A percentile compares a stretch with the other conserved stretches of the same genome.
Evolutionary conservation across 2,329 filamentous ascomycete species (phyloP).

Genomic region (Colletotrichum karsti): DNA sequence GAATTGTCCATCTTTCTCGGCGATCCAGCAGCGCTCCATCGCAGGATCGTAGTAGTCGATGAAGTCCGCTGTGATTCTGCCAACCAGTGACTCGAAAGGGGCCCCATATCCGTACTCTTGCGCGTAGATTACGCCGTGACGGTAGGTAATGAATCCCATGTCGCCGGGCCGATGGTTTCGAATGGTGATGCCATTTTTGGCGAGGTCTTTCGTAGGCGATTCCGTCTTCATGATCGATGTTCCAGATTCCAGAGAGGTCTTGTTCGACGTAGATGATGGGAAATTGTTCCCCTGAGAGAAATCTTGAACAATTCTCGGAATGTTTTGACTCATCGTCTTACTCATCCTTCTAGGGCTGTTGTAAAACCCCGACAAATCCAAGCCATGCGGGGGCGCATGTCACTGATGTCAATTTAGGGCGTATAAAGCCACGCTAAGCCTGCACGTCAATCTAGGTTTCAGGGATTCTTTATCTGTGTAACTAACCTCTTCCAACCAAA

Average conservation of each 20-base stretch:
- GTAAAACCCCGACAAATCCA: not conserved
- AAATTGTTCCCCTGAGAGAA: too few relatives aligned
- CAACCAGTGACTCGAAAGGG: slow-evolving; percentile 33
- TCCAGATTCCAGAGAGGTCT: too few relatives aligned
- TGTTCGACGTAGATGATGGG: too few relatives aligned
- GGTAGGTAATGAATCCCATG: slow-evolving; percentile 36
- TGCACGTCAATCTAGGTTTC: not conserved
- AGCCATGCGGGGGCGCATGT: not conserved
- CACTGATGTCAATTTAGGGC: not conserved
- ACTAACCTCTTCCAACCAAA: too few relatives aligned
- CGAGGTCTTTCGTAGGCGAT: not conserved
- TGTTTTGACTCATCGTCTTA: not conserved
- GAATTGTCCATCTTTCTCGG: slow-evolving; percentile 33
- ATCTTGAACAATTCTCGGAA: too few relatives aligned
- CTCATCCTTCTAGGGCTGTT: not conserved
- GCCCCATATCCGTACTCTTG: slow-evolving; percentile 30
- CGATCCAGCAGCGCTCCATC: slow-evolving; percentile 39
- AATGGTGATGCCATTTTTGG: not conserved
- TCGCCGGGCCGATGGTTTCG: slow-evolving; percentile 32
- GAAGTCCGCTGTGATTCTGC: slow-evolving; percentile 35
- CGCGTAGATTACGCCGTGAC: slow-evolving; percentile 34
- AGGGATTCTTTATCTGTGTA: not conserved
- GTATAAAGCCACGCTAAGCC: not conserved
- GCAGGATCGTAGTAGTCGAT: slow-evolving; percentile 32
- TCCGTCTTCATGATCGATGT: not conserved